phyloP scores from a whole-genome alignment of 177 flowering plant genomes.

The Vitis hybrid region DNA sequence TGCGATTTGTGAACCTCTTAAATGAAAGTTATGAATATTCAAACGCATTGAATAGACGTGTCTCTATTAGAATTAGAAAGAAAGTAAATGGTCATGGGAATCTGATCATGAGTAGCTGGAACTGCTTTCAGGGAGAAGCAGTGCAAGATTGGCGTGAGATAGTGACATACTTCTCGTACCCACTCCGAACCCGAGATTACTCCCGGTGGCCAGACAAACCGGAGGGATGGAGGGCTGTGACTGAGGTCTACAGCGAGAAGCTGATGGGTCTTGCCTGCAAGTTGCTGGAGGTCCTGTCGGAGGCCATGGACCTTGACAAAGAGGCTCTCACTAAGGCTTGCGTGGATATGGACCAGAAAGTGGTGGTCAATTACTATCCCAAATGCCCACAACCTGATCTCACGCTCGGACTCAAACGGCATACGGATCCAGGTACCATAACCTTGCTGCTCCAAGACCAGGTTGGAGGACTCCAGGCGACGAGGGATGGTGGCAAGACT shows the following conservation, averaged over 20 bases:
- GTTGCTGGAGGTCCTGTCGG: constrained; percentile 69
- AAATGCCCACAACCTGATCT: constrained; percentile 90
- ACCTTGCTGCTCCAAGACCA: constrained; percentile 82
- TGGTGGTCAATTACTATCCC: constrained; percentile 74
- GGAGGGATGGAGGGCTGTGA: constrained; percentile 63
- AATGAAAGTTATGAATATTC: no score
- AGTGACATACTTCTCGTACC: constrained; percentile 87
- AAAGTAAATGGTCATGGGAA: no score
- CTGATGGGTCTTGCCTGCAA: constrained; percentile 74
- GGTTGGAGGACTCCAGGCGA: constrained; percentile 94
- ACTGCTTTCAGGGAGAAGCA: constrained; percentile 63
- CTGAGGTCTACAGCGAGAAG: constrained; percentile 66
- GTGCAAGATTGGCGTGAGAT: constrained; percentile 93
- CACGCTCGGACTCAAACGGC: constrained; percentile 89
- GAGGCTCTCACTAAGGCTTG: constrained; percentile 81
- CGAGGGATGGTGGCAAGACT: constrained; percentile 74
- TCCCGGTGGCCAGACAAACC: constrained; percentile 90
- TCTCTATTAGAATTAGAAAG: no score
- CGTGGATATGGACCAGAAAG: constrained; percentile 90
- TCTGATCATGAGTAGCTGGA: no score
- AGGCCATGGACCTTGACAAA: constrained; percentile 81
- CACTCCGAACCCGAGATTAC: constrained; percentile 62
- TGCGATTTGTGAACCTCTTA: no score
- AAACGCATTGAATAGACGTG: no score
- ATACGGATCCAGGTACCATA: constrained; percentile 91